Conservation (phyloP, 805 yeast genomes). For the Cyberlindnera japonica region DNA sequence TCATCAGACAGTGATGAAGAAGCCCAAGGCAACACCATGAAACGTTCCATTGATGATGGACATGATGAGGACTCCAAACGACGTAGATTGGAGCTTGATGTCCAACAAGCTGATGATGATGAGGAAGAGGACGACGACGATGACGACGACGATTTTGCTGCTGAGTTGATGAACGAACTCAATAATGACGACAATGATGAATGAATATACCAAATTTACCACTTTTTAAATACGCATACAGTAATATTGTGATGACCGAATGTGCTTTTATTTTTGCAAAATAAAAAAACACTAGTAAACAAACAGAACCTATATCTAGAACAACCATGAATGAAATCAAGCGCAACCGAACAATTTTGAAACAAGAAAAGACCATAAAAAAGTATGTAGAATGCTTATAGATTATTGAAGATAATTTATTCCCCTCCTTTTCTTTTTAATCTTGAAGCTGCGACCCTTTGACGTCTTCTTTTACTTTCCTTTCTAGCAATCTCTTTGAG, state of each 20-base stretch:
- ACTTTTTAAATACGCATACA: too few relatives aligned
- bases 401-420: too few relatives aligned
- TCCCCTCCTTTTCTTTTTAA: slow-evolving; percentile 3
- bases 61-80: slow-evolving; percentile 25
- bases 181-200: slow-evolving; percentile 17
- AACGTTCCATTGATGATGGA: slow-evolving; percentile 13
- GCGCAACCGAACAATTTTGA: too few relatives aligned
- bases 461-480: slow-evolving; percentile 63
- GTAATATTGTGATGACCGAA: too few relatives aligned
- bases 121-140: slow-evolving; percentile 25
- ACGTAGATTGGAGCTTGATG: slow-evolving; percentile 9
- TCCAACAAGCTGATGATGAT: slow-evolving; percentile 14
- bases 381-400: too few relatives aligned
- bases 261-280: too few relatives aligned
- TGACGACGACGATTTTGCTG: slow-evolving; percentile 31
- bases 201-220: not conserved
- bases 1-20: slow-evolving; percentile 14
- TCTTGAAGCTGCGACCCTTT: slow-evolving; percentile 11
- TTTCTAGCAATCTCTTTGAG: slow-evolving; percentile 61
- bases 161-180: slow-evolving; percentile 29
- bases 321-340: too few relatives aligned
- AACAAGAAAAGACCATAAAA: too few relatives aligned
- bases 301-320: too few relatives aligned
- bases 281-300: too few relatives aligned
- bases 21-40: slow-evolving; percentile 14